Base-by-base conservation (phyloP, 208 protist species). In the Plasmodiophora brassicae region DNA sequence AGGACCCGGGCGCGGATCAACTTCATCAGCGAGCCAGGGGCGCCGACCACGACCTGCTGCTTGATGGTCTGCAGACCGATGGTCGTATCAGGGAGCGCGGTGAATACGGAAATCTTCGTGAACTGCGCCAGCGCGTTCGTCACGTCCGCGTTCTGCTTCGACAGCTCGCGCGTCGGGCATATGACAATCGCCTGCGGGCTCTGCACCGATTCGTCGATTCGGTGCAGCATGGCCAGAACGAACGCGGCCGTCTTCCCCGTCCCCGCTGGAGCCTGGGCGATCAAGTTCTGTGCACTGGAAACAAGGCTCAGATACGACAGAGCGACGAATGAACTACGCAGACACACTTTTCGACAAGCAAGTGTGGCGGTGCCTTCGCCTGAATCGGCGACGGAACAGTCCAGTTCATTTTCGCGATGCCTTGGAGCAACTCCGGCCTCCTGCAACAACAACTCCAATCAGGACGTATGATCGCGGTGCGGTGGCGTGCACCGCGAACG, bases 241-340 rank as follows among this genome's bases (percentile, higher is more conserved):
- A 99, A 99, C 25, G 97, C 97, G 14, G 95, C 98, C 0, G 98
- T 99, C 93, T 99, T 99, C 87, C 98, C 98, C 1, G 98, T 99
- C 46, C 98, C 97, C 5, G 84, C 65, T 38, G 65, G 65, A 36
- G 65, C 65, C n/a, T 78, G 65, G 32, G 65, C 65, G n/a, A 78
- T 78, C 14, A 78, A 32, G 41, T 78, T 78, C 65, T 78, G 65
- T 5, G 65, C 32, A 32, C 65, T 78, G n/a, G 10, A 78, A 44
- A 78, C n/a, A 78, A 78, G 14, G 65, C 65, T 5, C 32, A 44
- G 32, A 32, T n/a, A 78, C 32, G 20, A 8, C 14, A 32, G 5
- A 8, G n/a, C 5, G 65, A 36, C 41, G 10, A 38, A 32, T 78
- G 14, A 78, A 32, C 32, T n/a, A 78, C 41, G 20, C 5, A 78